Evolutionary conservation across 805 yeast species (phyloP).

Genomic region (Saccharomyces mikatae): DNA sequence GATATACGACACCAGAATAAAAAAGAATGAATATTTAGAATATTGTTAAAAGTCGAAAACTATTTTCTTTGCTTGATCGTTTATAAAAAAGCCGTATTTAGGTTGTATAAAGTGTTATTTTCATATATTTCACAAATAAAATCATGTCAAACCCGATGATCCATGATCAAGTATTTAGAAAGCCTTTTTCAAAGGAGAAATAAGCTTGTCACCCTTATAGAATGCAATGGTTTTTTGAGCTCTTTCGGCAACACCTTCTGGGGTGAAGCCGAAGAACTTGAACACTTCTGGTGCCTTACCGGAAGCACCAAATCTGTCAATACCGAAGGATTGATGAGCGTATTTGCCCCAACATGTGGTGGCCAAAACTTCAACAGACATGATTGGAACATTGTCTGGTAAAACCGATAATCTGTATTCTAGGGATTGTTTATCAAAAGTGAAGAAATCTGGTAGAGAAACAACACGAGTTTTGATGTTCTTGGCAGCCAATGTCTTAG

Average conservation of each 20-base stretch:
- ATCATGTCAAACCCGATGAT: not conserved
- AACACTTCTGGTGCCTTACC: conserved; percentile 80
- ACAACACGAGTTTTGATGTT: conserved; percentile 70
- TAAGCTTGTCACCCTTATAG: conserved; percentile 67
- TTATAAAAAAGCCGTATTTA: not conserved
- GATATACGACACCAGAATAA: not conserved
- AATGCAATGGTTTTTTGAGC: conserved; percentile 70
- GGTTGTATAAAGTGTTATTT: not conserved
- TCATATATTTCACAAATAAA: not conserved
- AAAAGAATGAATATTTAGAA: not conserved
- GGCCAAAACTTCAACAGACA: conserved; percentile 90
- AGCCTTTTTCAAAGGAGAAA: conserved; percentile 75
- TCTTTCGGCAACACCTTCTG: conserved; percentile 85
- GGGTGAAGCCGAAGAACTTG: conserved; percentile 81
- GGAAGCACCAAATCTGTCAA: conserved; percentile 93
- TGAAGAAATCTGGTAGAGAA: conserved; percentile 85
- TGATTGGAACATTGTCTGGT: conserved; percentile 89
- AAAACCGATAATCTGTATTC: conserved; percentile 79
- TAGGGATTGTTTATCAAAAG: conserved; percentile 75
- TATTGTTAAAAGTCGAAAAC: not conserved
- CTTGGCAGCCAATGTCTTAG: conserved; percentile 50
- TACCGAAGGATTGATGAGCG: conserved; percentile 93
- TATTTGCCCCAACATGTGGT: conserved; percentile 90
- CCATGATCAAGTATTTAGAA: conserved; percentile 37
- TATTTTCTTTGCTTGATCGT: not conserved